Evolutionary conservation across 352 stramenopile species (phyloP), one percentile per base, ranked within the genome.

Genomic region (Elongisporangium prolatum): DNA sequence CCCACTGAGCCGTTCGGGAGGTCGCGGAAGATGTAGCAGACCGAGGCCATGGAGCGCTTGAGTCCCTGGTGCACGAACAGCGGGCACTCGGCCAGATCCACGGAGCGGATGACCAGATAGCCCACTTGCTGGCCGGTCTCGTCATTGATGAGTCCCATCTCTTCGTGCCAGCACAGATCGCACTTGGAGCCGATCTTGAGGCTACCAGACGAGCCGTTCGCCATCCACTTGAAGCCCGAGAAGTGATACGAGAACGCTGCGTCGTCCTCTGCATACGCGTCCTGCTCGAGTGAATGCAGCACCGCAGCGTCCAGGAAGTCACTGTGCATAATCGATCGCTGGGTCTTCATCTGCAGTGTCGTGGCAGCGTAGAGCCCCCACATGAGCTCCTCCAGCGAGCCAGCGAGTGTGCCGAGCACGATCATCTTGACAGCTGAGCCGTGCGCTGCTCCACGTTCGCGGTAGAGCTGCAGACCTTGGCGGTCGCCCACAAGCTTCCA

Each of bases 1-100:
- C 64, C 64, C 34, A 86, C 78, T 25, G 52, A 65, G n/a, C 70
- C 74, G 48, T 86, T 78, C 0, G 69, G 64, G 13, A 80, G 68
- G 22, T 72, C 63, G 3, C 72, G 76, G 60, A 87, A 90, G 52
- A 84, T 65, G 68, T 88, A 88, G 64, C 77, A 87, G n/a, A 85
- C 75, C 1, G 73, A 71, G 1, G 77, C 68, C 6, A 57, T 72
- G 21, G 77, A 81, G 21, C 80, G 72, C 51, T 74, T 80, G 50
- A 86, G 65, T 11, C 75, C 70, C 47, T 82, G 75, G 52, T 80
- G 63, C 11, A 85, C 74, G 34, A 88, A 84, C 21, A 77, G 68
- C 20, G 80, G 80, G 37, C 80, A 88, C 57, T 80, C 71, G 50
- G 68, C 61, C 14, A 87, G 49, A 13, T 65, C 57, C 51, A 87